These are phyloP conservation scores for Paecilomyces niveus DNA, from an alignment of 2,329 filamentous ascomycete genomes.

Conservation along the genomic window DNA sequence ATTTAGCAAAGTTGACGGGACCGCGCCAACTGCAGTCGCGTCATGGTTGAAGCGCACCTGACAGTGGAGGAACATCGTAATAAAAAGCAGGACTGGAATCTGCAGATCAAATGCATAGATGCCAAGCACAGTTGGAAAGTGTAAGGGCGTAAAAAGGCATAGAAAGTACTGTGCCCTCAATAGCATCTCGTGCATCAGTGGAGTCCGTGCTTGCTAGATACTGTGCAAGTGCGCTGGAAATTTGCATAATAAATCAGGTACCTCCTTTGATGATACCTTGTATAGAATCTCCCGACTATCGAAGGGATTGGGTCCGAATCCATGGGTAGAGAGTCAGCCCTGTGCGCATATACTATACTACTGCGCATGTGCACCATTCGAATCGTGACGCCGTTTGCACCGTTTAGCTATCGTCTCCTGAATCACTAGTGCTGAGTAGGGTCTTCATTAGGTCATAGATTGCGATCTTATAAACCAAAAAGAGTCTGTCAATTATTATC, in stretches of 20 bases:
- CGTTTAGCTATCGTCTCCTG: neutral
- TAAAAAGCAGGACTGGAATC: neutral
- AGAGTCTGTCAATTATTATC: too few species aligned
- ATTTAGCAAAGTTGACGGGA: neutral
- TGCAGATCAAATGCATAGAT: neutral
- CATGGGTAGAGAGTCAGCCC: neutral
- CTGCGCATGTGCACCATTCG: neutral
- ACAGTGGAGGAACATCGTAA: neutral
- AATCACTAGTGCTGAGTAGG: neutral
- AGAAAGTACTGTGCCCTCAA: neutral
- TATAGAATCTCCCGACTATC: neutral
- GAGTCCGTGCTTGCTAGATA: neutral
- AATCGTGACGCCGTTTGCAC: neutral
- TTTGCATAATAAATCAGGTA: too few species aligned
- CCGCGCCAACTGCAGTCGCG: neutral
- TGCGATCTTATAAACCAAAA: neutral
- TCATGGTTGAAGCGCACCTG: neutral
- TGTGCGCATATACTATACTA: neutral
- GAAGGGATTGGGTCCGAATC: neutral
- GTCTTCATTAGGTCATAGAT: neutral
- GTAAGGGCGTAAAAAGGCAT: neutral
- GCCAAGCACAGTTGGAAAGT: neutral
- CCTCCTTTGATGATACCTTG: neutral
- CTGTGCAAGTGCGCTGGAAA: too few species aligned
- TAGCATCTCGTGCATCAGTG: neutral